Conservation (phyloP, 2,329 filamentous ascomycete species). For the Alternaria postmessia region DNA sequence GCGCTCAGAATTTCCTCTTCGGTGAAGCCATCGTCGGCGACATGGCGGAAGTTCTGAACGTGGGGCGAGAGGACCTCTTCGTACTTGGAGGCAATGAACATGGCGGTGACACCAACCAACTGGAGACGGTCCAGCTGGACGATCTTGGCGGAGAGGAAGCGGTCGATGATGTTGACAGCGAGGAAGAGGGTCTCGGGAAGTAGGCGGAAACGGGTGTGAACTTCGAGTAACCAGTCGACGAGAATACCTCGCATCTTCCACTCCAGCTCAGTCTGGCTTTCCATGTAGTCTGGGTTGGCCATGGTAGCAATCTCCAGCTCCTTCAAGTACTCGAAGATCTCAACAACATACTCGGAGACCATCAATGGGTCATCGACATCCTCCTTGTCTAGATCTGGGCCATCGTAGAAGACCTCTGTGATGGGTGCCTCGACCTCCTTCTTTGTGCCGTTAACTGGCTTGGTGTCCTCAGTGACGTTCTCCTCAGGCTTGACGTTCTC, state of each 20-base stretch:
- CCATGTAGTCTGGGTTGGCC: slow-evolving; percentile 94
- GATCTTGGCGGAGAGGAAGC: slow-evolving; percentile 93
- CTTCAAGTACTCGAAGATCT: slow-evolving; percentile 96
- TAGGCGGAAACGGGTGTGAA: slow-evolving; percentile 95
- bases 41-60: slow-evolving; percentile 94
- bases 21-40: slow-evolving; percentile 94
- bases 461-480: slow-evolving; percentile 57
- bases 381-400: slow-evolving; percentile 77
- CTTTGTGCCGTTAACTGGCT: slow-evolving; percentile 29
- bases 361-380: slow-evolving; percentile 94
- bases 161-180: slow-evolving; percentile 97
- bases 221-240: slow-evolving; percentile 97
- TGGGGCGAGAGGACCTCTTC: slow-evolving; percentile 97
- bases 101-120: slow-evolving; percentile 95
- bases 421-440: slow-evolving; percentile 29
- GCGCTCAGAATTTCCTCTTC: slow-evolving; percentile 95
- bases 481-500: slow-evolving; percentile 66
- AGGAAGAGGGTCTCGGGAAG: slow-evolving; percentile 96
- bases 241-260: slow-evolving; percentile 99
- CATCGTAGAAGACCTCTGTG: slow-evolving; percentile 39
- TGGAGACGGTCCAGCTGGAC: slow-evolving; percentile 96
- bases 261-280: slow-evolving; percentile 90
- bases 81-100: slow-evolving; percentile 99
- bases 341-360: slow-evolving; percentile 95
- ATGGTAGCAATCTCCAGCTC: slow-evolving; percentile 82